A percentile compares a stretch with the other conserved stretches of the same genome.
phyloP scores from a whole-genome alignment of 176 grass and related monocot species.

The Poa pratensis region DNA sequence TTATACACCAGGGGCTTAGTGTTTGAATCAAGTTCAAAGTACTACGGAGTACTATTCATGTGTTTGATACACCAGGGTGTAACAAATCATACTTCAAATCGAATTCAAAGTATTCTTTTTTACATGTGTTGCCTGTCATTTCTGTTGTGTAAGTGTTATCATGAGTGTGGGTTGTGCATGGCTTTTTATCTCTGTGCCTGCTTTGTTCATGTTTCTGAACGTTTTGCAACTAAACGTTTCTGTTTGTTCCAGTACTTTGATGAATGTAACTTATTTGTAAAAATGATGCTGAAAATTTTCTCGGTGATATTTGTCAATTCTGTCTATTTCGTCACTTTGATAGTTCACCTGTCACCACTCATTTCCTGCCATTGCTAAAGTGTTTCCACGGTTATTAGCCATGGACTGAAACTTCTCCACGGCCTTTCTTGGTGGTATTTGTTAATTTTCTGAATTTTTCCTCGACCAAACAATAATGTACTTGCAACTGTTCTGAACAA shows the following conservation, averaged over 20 bases:
- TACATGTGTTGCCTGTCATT: not conserved
- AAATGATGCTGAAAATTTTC: not conserved
- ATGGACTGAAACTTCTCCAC: no score
- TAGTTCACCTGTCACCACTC: not conserved
- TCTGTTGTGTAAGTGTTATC: not conserved
- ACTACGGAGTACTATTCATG: no score
- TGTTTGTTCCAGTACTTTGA: no score
- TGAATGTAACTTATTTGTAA: not conserved
- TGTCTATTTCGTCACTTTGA: not conserved
- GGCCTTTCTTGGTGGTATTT: not conserved
- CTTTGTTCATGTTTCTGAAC: not conserved
- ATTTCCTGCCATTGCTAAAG: not conserved
- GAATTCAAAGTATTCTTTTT: conserved; percentile 28
- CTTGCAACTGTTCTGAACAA: not conserved
- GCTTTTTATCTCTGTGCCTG: not conserved
- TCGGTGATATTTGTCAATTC: not conserved
- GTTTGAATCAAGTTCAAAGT: not conserved
- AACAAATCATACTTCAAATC: conserved; percentile 5
- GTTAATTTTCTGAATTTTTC: not conserved
- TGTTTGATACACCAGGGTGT: conserved; percentile 28
- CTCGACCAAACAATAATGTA: not conserved
- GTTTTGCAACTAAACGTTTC: no score
- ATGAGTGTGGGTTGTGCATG: no score
- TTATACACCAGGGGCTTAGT: not conserved
- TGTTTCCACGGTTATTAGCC: not conserved